These are phyloP conservation scores for Sclerotinia sclerotiorum DNA, from an alignment of 2,329 filamentous ascomycete species.

Conservation along the genomic window DNA sequence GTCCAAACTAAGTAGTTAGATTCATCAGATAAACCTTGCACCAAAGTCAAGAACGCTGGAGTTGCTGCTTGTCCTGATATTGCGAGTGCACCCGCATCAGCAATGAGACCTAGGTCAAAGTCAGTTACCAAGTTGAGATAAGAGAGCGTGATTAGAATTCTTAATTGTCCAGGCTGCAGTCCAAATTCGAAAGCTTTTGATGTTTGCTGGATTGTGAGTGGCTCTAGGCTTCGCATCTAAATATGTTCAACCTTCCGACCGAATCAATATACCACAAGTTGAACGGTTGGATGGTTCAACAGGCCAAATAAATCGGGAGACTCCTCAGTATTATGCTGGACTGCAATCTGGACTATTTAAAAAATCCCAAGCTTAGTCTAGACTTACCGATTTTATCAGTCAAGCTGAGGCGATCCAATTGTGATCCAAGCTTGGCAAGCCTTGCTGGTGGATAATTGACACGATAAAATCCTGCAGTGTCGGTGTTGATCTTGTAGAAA, in stretches of 20 bases:
- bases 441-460: slow-evolving; percentile 60
- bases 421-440: slow-evolving; percentile 74
- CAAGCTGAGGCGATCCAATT: slow-evolving; percentile 72
- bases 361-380: not conserved
- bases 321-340: not conserved
- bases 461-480: slow-evolving; percentile 77
- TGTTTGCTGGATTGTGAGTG: not conserved
- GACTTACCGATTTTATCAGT: slow-evolving; percentile 82
- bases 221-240: not conserved
- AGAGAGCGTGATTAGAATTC: not conserved
- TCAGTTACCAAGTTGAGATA: not conserved
- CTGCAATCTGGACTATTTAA: not conserved
- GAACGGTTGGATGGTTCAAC: not conserved
- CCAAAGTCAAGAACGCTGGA: slow-evolving; percentile 75
- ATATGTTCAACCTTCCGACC: not conserved
- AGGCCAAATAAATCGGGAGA: not conserved
- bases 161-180: not conserved
- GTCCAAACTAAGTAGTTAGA: slow-evolving; percentile 86
- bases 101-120: slow-evolving; percentile 57
- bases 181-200: not conserved
- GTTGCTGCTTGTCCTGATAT: slow-evolving; percentile 84
- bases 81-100: slow-evolving; percentile 85
- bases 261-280: not conserved
- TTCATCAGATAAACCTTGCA: slow-evolving; percentile 82
- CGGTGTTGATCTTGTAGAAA: slow-evolving; percentile 86